Conservation (phyloP, 2,329 filamentous ascomycete genomes). For the Xylariomycetidae sp. region DNA sequence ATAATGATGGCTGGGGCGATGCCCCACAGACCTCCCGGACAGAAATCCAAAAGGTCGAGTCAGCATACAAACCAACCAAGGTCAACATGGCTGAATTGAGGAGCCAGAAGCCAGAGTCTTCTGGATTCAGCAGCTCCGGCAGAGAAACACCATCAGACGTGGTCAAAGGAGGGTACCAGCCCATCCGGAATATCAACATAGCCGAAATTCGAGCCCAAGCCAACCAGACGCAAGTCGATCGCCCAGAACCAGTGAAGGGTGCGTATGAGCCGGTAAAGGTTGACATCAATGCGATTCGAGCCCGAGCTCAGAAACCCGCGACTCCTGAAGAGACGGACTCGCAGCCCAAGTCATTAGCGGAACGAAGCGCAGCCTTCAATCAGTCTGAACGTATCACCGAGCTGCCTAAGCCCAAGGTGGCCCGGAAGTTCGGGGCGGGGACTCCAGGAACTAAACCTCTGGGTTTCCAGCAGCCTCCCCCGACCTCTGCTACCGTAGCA, state of each 20-base stretch:
- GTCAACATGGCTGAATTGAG: slow-evolving; percentile 87
- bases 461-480: slow-evolving; percentile 58
- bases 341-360: slow-evolving; percentile 61
- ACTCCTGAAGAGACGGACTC: slow-evolving; percentile 31
- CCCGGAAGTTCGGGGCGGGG: slow-evolving; percentile 84
- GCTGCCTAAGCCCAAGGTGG: slow-evolving; percentile 90
- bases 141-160: slow-evolving; percentile 54
- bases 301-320: slow-evolving; percentile 67
- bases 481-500: slow-evolving; percentile 47
- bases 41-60: slow-evolving; percentile 84
- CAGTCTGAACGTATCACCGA: slow-evolving; percentile 77
- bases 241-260: slow-evolving; percentile 82
- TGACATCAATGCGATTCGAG: slow-evolving; percentile 89
- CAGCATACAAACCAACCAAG: slow-evolving; percentile 92
- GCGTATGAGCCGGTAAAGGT: slow-evolving; percentile 95
- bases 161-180: slow-evolving; percentile 83
- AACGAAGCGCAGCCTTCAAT: slow-evolving; percentile 70
- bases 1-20: slow-evolving; percentile 95
- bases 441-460: slow-evolving; percentile 67
- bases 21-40: slow-evolving; percentile 85
- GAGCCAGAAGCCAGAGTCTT: slow-evolving; percentile 64
- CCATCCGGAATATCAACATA: slow-evolving; percentile 96
- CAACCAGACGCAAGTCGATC: slow-evolving; percentile 66
- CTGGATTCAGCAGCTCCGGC: slow-evolving; percentile 50
- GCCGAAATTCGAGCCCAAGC: slow-evolving; percentile 77